Evolutionary conservation across 139 green algal genomes (phyloP).

Genomic region (Volvox reticuliferus): DNA sequence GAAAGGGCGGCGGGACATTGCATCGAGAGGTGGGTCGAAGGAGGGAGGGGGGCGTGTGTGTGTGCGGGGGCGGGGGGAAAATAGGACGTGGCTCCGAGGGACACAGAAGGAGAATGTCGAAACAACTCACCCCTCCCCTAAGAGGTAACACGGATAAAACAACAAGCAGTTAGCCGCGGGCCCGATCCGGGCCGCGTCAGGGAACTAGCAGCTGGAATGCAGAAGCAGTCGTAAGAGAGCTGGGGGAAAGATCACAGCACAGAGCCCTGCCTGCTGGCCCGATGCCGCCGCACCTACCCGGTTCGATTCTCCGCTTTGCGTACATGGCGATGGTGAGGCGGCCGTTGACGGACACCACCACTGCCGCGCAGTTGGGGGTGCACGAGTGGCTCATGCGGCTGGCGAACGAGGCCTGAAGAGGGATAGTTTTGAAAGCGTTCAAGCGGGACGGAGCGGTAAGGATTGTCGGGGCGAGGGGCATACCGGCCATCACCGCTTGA

Average conservation of each 20-base stretch:
- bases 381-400: slow-evolving; percentile 94
- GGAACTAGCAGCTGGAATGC: too few species aligned
- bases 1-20: neutral
- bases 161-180: too few species aligned
- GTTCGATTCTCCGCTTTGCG: slow-evolving; percentile 77
- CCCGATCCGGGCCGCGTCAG: too few species aligned
- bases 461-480: too few species aligned
- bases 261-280: too few species aligned
- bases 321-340: slow-evolving; percentile 92
- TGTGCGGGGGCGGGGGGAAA: neutral
- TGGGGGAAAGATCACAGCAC: too few species aligned
- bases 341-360: slow-evolving; percentile 80
- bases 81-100: neutral
- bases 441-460: too few species aligned
- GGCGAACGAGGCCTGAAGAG: slow-evolving; percentile 80
- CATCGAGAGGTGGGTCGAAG: neutral
- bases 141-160: too few species aligned
- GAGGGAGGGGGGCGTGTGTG: neutral
- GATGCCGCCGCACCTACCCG: neutral
- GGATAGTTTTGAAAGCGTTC: neutral
- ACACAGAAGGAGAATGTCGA: too few species aligned
- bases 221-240: too few species aligned
- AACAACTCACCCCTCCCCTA: too few species aligned
- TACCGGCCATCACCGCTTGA: too few species aligned
- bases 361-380: slow-evolving; percentile 92